These are phyloP conservation scores for Cyberlindnera galapagoensis DNA, from an alignment of 805 yeast species.

Conservation along the genomic window DNA sequence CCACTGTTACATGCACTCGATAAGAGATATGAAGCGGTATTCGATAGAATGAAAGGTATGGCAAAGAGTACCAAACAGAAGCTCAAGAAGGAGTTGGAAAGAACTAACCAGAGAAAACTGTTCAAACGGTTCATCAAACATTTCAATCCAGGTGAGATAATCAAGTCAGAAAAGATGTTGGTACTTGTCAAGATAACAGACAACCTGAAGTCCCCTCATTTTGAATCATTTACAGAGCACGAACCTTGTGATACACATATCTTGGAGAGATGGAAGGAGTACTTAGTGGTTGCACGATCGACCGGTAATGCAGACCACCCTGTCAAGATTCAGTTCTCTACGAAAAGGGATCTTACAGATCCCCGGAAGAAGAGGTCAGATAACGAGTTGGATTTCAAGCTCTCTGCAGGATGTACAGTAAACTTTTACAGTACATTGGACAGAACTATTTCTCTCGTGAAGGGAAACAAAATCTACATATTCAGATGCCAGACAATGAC, in stretches of 20 bases:
- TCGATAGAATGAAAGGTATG: slow-evolving; percentile 19
- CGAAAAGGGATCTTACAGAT: slow-evolving; percentile 31
- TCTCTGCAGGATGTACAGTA: slow-evolving; percentile 31
- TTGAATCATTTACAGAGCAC: slow-evolving; percentile 38
- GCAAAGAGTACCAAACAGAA: slow-evolving; percentile 20
- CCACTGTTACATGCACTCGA: slow-evolving; percentile 8
- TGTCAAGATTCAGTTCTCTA: slow-evolving; percentile 56
- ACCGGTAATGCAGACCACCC: slow-evolving; percentile 49
- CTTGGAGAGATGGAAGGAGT: slow-evolving; percentile 75
- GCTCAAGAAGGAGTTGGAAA: slow-evolving; percentile 9
- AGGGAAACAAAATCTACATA: slow-evolving; percentile 38
- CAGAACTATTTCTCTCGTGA: slow-evolving; percentile 54
- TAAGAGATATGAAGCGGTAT: slow-evolving; percentile 14
- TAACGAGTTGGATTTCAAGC: slow-evolving; percentile 25
- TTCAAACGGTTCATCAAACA: slow-evolving; percentile 25
- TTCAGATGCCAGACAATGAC: slow-evolving; percentile 46
- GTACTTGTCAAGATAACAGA: slow-evolving; percentile 46
- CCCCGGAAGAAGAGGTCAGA: too few species aligned
- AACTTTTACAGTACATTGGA: slow-evolving; percentile 62
- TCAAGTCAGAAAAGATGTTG: slow-evolving; percentile 62
- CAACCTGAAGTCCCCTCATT: slow-evolving; percentile 15
- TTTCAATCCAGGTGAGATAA: slow-evolving; percentile 51
- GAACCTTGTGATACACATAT: slow-evolving; percentile 50
- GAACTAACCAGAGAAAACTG: slow-evolving; percentile 14
- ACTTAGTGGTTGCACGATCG: slow-evolving; percentile 62